These are phyloP conservation scores for Botrytis paeoniae DNA, from an alignment of 2,329 filamentous ascomycete genomes.

Conservation along the genomic window DNA sequence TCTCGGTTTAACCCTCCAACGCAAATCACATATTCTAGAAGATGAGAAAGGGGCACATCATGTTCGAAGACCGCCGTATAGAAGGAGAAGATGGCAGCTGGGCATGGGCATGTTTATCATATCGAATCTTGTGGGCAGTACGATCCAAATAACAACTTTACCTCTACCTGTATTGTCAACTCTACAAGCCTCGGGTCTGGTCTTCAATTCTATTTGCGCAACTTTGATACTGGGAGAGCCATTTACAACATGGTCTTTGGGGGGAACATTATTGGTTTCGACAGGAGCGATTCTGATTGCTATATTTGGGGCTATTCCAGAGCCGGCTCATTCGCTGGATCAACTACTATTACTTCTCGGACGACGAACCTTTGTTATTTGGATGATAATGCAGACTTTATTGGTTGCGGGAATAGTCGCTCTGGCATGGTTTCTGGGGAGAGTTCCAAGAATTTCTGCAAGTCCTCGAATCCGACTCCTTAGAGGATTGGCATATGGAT, in stretches of 20 bases:
- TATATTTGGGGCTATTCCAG: slow-evolving; percentile 88
- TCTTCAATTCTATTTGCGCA: slow-evolving; percentile 98
- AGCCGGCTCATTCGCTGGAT: slow-evolving; percentile 82
- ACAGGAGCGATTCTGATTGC: slow-evolving; percentile 87
- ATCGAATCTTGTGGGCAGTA: slow-evolving; percentile 90
- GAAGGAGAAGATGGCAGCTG: slow-evolving; percentile 88
- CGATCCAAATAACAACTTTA: slow-evolving; percentile 94
- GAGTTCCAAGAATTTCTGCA: slow-evolving; percentile 52
- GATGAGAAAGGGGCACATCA: slow-evolving; percentile 82
- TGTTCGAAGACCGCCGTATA: slow-evolving; percentile 80
- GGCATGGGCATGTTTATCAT: slow-evolving; percentile 97
- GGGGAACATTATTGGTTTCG: slow-evolving; percentile 85
- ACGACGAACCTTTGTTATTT: slow-evolving; percentile 73
- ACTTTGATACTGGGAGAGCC: slow-evolving; percentile 89
- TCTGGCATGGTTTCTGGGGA: slow-evolving; percentile 55
- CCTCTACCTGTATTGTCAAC: slow-evolving; percentile 93
- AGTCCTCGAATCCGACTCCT: slow-evolving; percentile 69
- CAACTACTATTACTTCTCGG: slow-evolving; percentile 76
- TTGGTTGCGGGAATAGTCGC: slow-evolving; percentile 68
- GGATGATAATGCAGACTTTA: slow-evolving; percentile 80
- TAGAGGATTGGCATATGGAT: slow-evolving; percentile 82
- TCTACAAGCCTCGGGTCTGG: slow-evolving; percentile 88
- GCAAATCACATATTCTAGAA: slow-evolving; percentile 96
- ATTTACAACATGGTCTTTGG: slow-evolving; percentile 89
- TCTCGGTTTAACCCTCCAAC: slow-evolving; percentile 89